Base-by-base conservation (phyloP, 1,284 basidiomycete species). In the Lentinula novae-zelandiae region DNA sequence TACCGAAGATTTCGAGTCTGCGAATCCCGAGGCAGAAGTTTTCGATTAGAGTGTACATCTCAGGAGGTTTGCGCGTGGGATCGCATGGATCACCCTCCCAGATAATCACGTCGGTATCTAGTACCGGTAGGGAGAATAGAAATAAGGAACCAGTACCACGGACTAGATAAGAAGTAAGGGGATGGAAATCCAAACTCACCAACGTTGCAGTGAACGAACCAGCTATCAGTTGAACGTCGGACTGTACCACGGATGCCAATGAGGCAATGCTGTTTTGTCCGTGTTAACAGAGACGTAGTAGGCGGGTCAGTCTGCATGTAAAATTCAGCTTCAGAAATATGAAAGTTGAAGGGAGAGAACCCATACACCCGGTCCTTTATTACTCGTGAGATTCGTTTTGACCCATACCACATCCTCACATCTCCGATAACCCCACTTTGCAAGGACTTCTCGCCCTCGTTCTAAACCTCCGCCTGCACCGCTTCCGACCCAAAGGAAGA, bases 231-330 rank as follows among this genome's bases (percentile, higher is more conserved):
- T 20, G 93, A 95, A 31, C 96, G 82, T 15, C 96, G 86, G 2
- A 99, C 96, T 0, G 96, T 99, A 1, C 96, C 96, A 39, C 93
- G 86, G 67, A 99, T 99, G n/a, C 97, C 97, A 85, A 99, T 98
- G 50, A 98, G 78, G 75, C 96, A 98, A 71, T 99, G 96, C 69
- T 98, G 93, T 71, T 96, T 95, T 56, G 95, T 95, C 40, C 92
- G 83, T 7, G 90, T 93, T 53, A 97, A 81, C 33, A 97, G 74
- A 3, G 90, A 92, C 1, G 88, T 91, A 6, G 91, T 92, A 1
- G 91, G 91, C 1, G 88, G 84, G 70, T 93, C 91, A 46, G 87
- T 90, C 87, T 92, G 65, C 60, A 57, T 62, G 58, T 65, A 53
- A 39, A 38, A 57, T 58, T 15, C 34, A 39, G 49, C 44, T 61